phyloP scores from a whole-genome alignment of 495 filamentous ascomycete species.

The Elasticomyces elasticus region DNA sequence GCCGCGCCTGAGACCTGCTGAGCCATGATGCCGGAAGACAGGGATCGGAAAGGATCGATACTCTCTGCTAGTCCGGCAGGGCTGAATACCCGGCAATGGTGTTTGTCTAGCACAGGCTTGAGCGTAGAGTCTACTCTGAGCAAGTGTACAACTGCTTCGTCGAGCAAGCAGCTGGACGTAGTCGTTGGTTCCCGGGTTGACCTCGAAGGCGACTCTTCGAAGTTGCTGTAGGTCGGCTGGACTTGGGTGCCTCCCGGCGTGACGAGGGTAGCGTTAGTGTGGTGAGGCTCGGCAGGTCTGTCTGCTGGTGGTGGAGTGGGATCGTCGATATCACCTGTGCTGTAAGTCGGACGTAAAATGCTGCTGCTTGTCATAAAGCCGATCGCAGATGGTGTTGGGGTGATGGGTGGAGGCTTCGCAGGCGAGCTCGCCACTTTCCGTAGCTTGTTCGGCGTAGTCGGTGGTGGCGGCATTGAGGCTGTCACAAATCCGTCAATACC shows the following conservation, averaged over 20 bases:
- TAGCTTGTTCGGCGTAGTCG: constrained; percentile 19
- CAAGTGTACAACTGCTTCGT: constrained; percentile 69
- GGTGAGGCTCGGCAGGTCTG: constrained; percentile 53
- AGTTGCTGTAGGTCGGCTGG: constrained; percentile 46
- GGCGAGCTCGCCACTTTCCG: constrained; percentile 16
- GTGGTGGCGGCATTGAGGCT: constrained; percentile 12
- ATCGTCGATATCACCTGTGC: constrained; percentile 25
- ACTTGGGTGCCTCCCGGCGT: constrained; percentile 65
- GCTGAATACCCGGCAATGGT: constrained; percentile 72
- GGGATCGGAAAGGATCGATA: constrained; percentile 76
- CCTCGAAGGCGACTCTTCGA: constrained; percentile 47
- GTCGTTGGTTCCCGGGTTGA: constrained; percentile 34
- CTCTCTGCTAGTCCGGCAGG: constrained; percentile 70
- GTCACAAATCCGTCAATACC: background rate
- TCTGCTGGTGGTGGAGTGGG: constrained; percentile 38
- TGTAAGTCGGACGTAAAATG: constrained; percentile 17
- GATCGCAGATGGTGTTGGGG: constrained; percentile 28
- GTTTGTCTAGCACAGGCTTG: constrained; percentile 57
- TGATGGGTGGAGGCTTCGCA: constrained; percentile 22
- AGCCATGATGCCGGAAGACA: constrained; percentile 79
- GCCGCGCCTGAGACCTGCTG: constrained; percentile 94
- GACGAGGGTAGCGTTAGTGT: constrained; percentile 65
- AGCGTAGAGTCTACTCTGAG: constrained; percentile 66
- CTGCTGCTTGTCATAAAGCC: constrained; percentile 24
- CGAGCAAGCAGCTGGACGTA: constrained; percentile 49